Conservation (phyloP, 2,329 filamentous ascomycete genomes). For the Nigrograna mackinnonii region DNA sequence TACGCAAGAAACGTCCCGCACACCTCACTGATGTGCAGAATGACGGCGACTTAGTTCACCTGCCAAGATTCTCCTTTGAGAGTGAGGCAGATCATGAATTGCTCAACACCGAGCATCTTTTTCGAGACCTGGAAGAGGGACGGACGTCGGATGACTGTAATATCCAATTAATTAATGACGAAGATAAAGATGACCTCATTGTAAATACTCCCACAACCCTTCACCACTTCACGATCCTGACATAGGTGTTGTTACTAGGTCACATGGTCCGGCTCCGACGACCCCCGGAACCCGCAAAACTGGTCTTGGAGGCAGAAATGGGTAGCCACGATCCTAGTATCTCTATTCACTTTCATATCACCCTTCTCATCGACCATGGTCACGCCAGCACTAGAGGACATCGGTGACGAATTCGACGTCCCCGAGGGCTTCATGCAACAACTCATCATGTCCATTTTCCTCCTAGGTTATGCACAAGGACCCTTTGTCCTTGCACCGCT, state of each 20-base stretch:
- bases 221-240: conserved; percentile 9
- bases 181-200: not conserved
- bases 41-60: not conserved
- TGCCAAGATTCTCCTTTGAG: not conserved
- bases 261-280: conserved; percentile 50
- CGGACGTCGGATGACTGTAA: not conserved
- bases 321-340: conserved; percentile 50
- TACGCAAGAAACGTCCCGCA: not conserved
- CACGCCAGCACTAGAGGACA: conserved; percentile 33
- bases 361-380: conserved; percentile 44
- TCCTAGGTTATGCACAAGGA: conserved; percentile 41
- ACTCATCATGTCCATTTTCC: conserved; percentile 40
- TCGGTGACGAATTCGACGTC: conserved; percentile 36
- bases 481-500: conserved; percentile 40
- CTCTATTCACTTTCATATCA: conserved; percentile 42
- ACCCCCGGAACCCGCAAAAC: conserved; percentile 52
- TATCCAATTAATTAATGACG: not conserved
- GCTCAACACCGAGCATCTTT: not conserved
- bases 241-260: conserved; percentile 22
- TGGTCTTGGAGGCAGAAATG: conserved; percentile 50
- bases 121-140: not conserved
- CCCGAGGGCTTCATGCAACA: conserved; percentile 27
- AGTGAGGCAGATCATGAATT: not conserved
- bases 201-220: not conserved
- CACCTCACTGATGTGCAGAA: not conserved